These are phyloP conservation scores for Penstemon eatonii DNA, from an alignment of 257 asterid genomes.

Conservation along the genomic window DNA sequence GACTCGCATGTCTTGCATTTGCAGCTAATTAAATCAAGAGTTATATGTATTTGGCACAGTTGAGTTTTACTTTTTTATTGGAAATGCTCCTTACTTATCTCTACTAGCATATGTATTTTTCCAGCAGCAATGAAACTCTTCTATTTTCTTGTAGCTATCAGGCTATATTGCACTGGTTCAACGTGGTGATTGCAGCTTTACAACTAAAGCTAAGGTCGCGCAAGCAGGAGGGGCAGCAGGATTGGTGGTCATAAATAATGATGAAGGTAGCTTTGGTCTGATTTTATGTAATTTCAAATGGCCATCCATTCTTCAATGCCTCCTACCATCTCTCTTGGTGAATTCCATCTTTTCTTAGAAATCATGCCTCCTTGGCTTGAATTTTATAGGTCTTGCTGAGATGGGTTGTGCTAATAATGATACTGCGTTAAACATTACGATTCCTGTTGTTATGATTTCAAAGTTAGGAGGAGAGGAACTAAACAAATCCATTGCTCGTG, in stretches of 20 bases:
- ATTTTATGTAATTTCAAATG: constrained; percentile 16
- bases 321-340: constrained; percentile 14
- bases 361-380: constrained; percentile 31
- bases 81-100: no score
- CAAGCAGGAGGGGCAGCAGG: constrained; percentile 85
- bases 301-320: constrained; percentile 25
- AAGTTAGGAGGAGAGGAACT: constrained; percentile 77
- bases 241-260: constrained; percentile 71
- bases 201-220: constrained; percentile 74
- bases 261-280: constrained; percentile 62
- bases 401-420: constrained; percentile 76
- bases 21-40: no score
- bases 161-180: constrained; percentile 66
- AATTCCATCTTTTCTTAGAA: constrained; percentile 23
- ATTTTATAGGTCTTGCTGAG: constrained; percentile 66
- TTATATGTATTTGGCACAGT: no score
- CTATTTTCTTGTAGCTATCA: constrained; percentile 56
- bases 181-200: constrained; percentile 90
- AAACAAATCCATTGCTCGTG: constrained; percentile 53
- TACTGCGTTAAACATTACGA: constrained; percentile 52
- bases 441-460: constrained; percentile 78
- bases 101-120: constrained; percentile 1
- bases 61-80: no score
- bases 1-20: no score
- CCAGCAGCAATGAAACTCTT: constrained; percentile 25